These are phyloP conservation scores for Prunus fruticosa DNA, from an alignment of 306 rosid species.

Conservation along the genomic window DNA sequence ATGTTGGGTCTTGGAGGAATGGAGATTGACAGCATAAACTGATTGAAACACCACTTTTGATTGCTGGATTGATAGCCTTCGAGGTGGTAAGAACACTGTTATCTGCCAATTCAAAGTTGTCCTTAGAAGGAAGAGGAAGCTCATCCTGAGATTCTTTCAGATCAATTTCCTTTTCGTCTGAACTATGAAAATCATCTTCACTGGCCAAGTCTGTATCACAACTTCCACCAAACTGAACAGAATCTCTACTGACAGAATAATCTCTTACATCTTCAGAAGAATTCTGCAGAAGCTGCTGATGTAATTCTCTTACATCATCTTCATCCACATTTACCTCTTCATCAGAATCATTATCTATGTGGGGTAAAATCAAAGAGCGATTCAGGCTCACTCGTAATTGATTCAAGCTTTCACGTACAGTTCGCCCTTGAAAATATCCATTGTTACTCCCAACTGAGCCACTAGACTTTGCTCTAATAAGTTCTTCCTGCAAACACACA, in stretches of 20 bases:
- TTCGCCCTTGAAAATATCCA: slow-evolving; percentile 60
- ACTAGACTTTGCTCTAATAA: slow-evolving; percentile 68
- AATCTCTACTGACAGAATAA: slow-evolving; percentile 39
- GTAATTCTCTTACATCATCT: slow-evolving; percentile 64
- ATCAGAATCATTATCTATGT: slow-evolving; percentile 53
- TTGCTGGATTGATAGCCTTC: slow-evolving; percentile 41
- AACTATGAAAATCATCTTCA: slow-evolving; percentile 40
- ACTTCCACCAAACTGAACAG: slow-evolving; percentile 48
- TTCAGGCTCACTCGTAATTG: slow-evolving; percentile 77
- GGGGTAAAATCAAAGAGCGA: slow-evolving; percentile 72
- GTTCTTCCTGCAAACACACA: slow-evolving; percentile 68
- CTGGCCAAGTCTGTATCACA: slow-evolving; percentile 43
- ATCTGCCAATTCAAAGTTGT: slow-evolving; percentile 37
- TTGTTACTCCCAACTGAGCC: slow-evolving; percentile 42
- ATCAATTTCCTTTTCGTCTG: slow-evolving; percentile 50
- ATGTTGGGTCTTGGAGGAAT: slow-evolving; percentile 63
- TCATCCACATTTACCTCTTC: slow-evolving; percentile 60
- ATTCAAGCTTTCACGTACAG: slow-evolving; percentile 86
- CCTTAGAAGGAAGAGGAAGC: slow-evolving; percentile 40
- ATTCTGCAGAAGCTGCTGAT: slow-evolving; percentile 60
- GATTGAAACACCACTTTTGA: slow-evolving; percentile 66
- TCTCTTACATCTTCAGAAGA: slow-evolving; percentile 49
- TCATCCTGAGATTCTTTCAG: slow-evolving; percentile 26
- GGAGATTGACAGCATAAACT: slow-evolving; percentile 50
- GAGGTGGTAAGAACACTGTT: slow-evolving; percentile 25